Percentiles rank a stretch among this genome's conserved stretches.
phyloP scores from a whole-genome alignment of 1,284 basidiomycete genomes.

The Cryptococcus sp. region DNA sequence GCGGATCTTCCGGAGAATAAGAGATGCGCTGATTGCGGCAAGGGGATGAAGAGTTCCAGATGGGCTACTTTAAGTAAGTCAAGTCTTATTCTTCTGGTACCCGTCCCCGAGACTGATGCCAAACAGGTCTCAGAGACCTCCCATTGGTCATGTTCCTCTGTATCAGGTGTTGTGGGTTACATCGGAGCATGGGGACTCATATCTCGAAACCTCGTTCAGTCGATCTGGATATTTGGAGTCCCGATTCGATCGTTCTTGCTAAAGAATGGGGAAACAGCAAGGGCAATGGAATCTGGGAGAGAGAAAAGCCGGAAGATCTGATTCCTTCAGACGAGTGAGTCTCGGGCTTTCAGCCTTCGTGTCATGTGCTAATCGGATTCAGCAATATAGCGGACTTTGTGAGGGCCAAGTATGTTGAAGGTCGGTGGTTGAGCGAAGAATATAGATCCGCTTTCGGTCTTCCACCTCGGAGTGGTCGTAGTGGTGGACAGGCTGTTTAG shows the following conservation, averaged over 20 bases:
- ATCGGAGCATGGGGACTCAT: conserved; percentile 53
- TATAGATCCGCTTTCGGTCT: conserved; percentile 22
- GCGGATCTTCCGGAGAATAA: conserved; percentile 42
- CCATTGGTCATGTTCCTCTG: conserved; percentile 54
- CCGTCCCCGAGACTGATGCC: not conserved
- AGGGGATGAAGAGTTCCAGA: conserved; percentile 37
- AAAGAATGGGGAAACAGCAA: conserved; percentile 46
- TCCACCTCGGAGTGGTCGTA: not conserved
- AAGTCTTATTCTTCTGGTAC: not conserved
- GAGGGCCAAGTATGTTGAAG: conserved; percentile 47
- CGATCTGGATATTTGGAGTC: conserved; percentile 52
- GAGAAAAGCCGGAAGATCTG: conserved; percentile 18
- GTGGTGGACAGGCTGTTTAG: too few species aligned
- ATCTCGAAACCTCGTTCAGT: conserved; percentile 51
- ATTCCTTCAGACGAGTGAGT: conserved; percentile 41
- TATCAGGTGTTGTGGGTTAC: conserved; percentile 52
- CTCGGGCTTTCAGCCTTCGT: too few species aligned
- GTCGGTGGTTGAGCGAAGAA: conserved; percentile 33
- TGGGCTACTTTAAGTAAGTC: conserved; percentile 46
- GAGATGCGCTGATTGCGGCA: conserved; percentile 50
- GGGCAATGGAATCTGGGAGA: conserved; percentile 48
- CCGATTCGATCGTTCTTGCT: conserved; percentile 44
- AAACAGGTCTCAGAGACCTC: conserved; percentile 31
- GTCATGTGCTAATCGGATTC: not conserved
- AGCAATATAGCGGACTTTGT: conserved; percentile 42